A percentile compares a stretch with the other conserved stretches of the same genome.
Conservation (phyloP, 164 flowering plant species). For the Litsea cubeba region DNA sequence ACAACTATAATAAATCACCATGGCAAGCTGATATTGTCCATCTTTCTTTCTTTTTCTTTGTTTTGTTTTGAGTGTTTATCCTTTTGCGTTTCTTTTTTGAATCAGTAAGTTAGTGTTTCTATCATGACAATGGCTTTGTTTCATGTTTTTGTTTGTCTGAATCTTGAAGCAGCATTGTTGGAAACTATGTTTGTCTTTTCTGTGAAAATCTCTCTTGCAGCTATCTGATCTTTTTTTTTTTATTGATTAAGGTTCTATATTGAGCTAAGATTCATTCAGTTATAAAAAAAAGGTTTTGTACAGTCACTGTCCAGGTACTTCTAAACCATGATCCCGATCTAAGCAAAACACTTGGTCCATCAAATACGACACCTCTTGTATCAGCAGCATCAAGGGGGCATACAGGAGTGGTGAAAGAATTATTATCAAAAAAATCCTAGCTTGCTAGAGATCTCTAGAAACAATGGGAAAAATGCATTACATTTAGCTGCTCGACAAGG, state of each 20-base stretch:
- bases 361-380: constrained; percentile 76
- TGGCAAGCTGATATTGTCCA: neutral
- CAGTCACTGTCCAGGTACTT: constrained; percentile 72
- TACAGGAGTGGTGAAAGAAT: constrained; percentile 55
- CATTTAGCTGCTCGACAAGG: constrained; percentile 77
- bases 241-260: neutral
- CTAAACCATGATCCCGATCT: constrained; percentile 58
- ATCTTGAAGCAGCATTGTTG: neutral
- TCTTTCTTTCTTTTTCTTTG: too few species aligned
- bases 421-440: constrained; percentile 52
- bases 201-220: neutral
- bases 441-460: constrained; percentile 58
- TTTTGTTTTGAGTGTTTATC: too few species aligned
- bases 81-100: too few species aligned
- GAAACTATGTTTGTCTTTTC: neutral
- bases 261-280: neutral
- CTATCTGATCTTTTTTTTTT: neutral
- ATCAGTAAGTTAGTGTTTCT: too few species aligned
- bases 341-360: constrained; percentile 56
- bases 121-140: neutral
- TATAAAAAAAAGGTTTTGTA: constrained; percentile 17
- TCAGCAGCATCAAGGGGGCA: constrained; percentile 83
- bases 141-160: neutral
- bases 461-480: constrained; percentile 81
- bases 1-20: too few species aligned